Percentiles rank a stretch among this genome's conserved stretches.
These are phyloP conservation scores for Cladosporium sp. DNA, from an alignment of 2,329 filamentous ascomycete species.

Conservation along the genomic window DNA sequence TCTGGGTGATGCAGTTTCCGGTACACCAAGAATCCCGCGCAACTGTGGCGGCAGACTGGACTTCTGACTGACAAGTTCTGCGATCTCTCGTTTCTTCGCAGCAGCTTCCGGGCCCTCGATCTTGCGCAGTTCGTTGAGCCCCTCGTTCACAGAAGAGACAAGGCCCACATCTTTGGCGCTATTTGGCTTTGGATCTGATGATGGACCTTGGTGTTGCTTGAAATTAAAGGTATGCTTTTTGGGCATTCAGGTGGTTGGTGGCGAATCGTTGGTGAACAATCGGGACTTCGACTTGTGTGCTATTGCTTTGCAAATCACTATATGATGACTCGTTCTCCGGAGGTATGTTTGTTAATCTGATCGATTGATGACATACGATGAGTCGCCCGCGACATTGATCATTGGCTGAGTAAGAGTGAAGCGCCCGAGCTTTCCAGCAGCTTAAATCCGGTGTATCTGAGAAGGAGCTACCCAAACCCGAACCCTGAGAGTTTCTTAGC, in stretches of 20 bases:
- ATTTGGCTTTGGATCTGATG: slow-evolving; percentile 35
- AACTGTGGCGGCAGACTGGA: slow-evolving; percentile 46
- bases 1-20: slow-evolving; percentile 47
- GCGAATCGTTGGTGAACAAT: neutral
- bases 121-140: slow-evolving; percentile 48
- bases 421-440: neutral
- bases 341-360: neutral
- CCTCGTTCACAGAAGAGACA: slow-evolving; percentile 47
- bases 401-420: slow-evolving; percentile 10
- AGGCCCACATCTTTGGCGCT: slow-evolving; percentile 25
- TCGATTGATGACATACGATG: slow-evolving; percentile 6
- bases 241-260: slow-evolving; percentile 40
- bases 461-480: neutral
- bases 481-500: neutral
- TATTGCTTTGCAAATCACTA: neutral
- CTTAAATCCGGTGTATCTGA: neutral
- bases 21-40: slow-evolving; percentile 46
- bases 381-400: neutral
- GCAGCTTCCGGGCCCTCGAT: slow-evolving; percentile 41
- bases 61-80: slow-evolving; percentile 42
- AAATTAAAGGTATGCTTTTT: slow-evolving; percentile 49
- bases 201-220: slow-evolving; percentile 40
- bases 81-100: slow-evolving; percentile 45
- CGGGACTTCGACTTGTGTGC: neutral
- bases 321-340: neutral